Evolutionary conservation across 2,329 filamentous ascomycete genomes (phyloP).

Genomic region (Colletotrichum trifolii): DNA sequence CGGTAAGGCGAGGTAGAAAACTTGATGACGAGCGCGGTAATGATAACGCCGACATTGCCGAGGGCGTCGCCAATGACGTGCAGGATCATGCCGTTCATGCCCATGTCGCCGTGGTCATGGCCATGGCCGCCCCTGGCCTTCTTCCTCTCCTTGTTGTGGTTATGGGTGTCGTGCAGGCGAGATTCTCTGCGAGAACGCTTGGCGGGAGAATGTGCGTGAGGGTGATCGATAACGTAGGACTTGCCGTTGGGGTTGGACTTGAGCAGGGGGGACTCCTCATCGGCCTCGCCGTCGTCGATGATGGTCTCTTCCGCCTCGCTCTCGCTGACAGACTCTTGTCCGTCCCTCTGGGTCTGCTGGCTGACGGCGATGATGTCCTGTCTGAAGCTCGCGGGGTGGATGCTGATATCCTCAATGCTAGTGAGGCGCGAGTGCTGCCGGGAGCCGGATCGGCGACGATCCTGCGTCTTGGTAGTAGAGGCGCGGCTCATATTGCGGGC

Average conservation of each 20-base stretch:
- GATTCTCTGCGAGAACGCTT: constrained; percentile 59
- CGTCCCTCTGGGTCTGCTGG: constrained; percentile 54
- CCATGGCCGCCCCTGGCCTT: constrained; percentile 71
- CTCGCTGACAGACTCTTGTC: constrained; percentile 65
- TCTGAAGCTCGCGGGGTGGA: constrained; percentile 90
- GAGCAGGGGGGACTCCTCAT: constrained; percentile 61
- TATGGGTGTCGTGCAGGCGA: constrained; percentile 75
- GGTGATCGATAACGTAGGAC: constrained; percentile 28
- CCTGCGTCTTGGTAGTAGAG: constrained; percentile 52
- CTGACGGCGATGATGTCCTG: constrained; percentile 93
- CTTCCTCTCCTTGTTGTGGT: constrained; percentile 81
- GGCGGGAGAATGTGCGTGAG: constrained; percentile 37
- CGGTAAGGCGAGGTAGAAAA: constrained; percentile 83
- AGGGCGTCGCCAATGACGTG: constrained; percentile 85
- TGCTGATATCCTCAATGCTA: constrained; percentile 79
- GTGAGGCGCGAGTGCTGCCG: constrained; percentile 68
- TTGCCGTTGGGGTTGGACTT: constrained; percentile 48
- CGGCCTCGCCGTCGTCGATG: constrained; percentile 55
- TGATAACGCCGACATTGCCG: constrained; percentile 87
- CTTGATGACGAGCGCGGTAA: constrained; percentile 90
- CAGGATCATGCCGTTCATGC: constrained; percentile 88
- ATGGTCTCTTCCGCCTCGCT: constrained; percentile 62
- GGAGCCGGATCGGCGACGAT: constrained; percentile 58
- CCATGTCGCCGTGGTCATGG: constrained; percentile 88
- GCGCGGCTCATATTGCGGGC: constrained; percentile 40